Evolutionary conservation across 371 early-diverging fungal species (phyloP).

Genomic region (Haplosporangium sp.): DNA sequence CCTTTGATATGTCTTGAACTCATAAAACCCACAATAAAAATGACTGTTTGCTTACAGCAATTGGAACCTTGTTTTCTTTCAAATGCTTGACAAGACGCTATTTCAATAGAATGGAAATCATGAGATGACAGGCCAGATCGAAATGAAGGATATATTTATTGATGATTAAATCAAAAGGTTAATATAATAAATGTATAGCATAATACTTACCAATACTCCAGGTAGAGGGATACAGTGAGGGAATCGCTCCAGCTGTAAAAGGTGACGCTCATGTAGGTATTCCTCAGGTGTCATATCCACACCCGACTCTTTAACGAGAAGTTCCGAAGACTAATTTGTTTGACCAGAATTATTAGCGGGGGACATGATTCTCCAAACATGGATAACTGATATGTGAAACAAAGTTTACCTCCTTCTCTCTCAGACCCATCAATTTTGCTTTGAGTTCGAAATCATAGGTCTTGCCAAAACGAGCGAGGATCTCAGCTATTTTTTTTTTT

Average conservation of each 20-base stretch:
- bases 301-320: conserved; percentile 72
- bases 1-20: not conserved
- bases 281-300: conserved; percentile 81
- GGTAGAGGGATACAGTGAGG: conserved; percentile 74
- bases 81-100: conserved; percentile 82
- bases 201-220: conserved; percentile 69
- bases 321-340: conserved; percentile 68
- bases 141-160: not conserved
- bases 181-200: not conserved
- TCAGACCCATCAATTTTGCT: conserved; percentile 85
- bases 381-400: too few relatives aligned
- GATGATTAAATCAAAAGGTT: not conserved
- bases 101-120: not conserved
- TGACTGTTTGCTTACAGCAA: conserved; percentile 72
- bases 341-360: not conserved
- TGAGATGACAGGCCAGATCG: not conserved
- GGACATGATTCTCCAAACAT: too few relatives aligned
- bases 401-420: conserved; percentile 65
- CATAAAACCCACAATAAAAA: not conserved
- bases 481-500: conserved; percentile 56
- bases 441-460: conserved; percentile 86
- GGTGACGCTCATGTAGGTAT: conserved; percentile 72
- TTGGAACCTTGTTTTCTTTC: conserved; percentile 80
- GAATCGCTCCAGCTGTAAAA: conserved; percentile 69
- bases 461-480: conserved; percentile 74